These are phyloP conservation scores for Vigna trinervia DNA, from an alignment of 306 rosid species.

Conservation along the genomic window DNA sequence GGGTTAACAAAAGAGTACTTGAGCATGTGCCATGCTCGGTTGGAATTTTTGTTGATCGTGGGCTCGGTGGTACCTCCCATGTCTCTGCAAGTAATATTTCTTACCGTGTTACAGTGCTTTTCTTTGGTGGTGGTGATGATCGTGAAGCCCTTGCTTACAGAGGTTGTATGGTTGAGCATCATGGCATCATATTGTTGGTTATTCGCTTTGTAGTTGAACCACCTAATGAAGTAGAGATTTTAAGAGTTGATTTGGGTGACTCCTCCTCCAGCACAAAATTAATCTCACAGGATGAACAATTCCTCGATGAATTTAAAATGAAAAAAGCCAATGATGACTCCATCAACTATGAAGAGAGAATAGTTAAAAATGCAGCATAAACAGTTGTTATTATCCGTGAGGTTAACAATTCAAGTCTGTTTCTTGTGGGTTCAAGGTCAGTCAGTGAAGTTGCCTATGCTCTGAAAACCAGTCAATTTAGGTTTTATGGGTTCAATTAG, in stretches of 20 bases:
- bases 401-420: constrained; percentile 56
- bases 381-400: constrained; percentile 48
- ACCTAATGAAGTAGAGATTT: constrained; percentile 43
- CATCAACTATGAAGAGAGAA: constrained; percentile 55
- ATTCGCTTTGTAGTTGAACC: constrained; percentile 60
- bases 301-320: constrained; percentile 54
- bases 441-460: constrained; percentile 40
- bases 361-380: constrained; percentile 48
- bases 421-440: constrained; percentile 64
- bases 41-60: constrained; percentile 83
- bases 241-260: constrained; percentile 46
- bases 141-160: constrained; percentile 84
- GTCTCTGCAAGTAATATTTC: constrained; percentile 78
- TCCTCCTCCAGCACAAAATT: constrained; percentile 41
- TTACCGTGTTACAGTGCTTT: constrained; percentile 57
- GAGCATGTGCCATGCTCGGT: constrained; percentile 83
- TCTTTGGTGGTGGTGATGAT: constrained; percentile 92
- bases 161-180: constrained; percentile 80
- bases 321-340: constrained; percentile 52
- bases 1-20: constrained; percentile 71
- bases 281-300: constrained; percentile 54
- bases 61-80: constrained; percentile 80
- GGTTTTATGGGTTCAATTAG: no score
- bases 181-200: constrained; percentile 70
- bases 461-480: constrained; percentile 39